Base-by-base conservation (phyloP, 345 rosid genomes). In the Pugionium dolabratum region DNA sequence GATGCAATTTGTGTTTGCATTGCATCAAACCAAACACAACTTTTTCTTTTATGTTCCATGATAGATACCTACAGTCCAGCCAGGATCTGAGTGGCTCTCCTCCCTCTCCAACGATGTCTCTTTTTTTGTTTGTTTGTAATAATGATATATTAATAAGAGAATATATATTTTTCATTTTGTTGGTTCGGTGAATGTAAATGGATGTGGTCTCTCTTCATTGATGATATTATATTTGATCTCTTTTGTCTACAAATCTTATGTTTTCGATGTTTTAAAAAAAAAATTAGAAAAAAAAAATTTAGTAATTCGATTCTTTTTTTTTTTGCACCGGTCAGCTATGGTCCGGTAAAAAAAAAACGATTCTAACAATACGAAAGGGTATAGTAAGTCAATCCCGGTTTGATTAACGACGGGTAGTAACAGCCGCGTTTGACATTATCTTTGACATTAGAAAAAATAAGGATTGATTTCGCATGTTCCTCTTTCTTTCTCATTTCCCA, bases 351-450 rank as follows among this genome's bases (percentile, higher is more conserved):
- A 7, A 9, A 7, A 7, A 40, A 40, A 3, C 9, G n/a, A 8
- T 8, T 8, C 18, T 18, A 18, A 39, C 5, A 34, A 39, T 5
- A 7, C 7, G 42, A 2, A 40, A 57, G 75, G 69, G 69, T 33
- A 63, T 31, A 25, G 7, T n/a, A 32, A 18, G 75, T 71, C 30
- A 64, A 47, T 64, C 7, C 0, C 0, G 28, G 5, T 2, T 1
- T 4, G 35, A 18, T 3, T 25, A 32, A 41, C 25, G 56, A 62
- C 66, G 43, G 49, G 46, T 1, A 50, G 18, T 4, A 67, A 41
- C 7, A 41, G 74, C 68, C 74, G 75, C 75, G 62, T 70, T 71
- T 71, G 75, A 71, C 75, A 37, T 54, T 37, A 10, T 46, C 67
- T 11, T 9, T 9, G 39, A 39, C 30, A 27, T 2, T 18, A 7